Evolutionary conservation across 1,284 basidiomycete genomes (phyloP), one percentile per base, ranked within the genome.

Genomic region (Earliella scabrosa): DNA sequence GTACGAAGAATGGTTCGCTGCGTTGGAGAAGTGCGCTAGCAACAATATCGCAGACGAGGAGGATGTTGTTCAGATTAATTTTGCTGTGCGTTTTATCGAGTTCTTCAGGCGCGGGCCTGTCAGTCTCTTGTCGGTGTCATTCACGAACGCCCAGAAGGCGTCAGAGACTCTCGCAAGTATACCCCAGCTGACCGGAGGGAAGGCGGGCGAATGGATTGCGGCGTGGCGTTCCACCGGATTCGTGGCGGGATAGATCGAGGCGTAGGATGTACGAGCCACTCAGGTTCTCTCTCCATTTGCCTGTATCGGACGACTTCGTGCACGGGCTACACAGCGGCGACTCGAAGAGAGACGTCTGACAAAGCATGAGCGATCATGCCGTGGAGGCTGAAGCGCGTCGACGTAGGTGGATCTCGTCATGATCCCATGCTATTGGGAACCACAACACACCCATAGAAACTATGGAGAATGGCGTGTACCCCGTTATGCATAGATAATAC

Each of bases 1-100:
- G 1, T 64, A 61, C 34, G 39, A 13, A 1, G 48, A 52, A 1
- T 69, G 65, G 65, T 38, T 69, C 32, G 18, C 34, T 18, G 35
- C 31, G 23, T 47, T 68, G 1, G 39, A 66, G 13, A 20, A 49
- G 29, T 41, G 32, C 18, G 21, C 51, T 38, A n/a, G 11, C 35
- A 8, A 38, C 14, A 18, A 8, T 5, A n/a, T 29, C 4, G 40
- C 18, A 7, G 38, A 38, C 29, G 48, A 26, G 1, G 54, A 43
- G 8, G 54, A 49, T 35, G 38, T 32, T 1, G 41, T 50, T 31
- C 35, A 40, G 34, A 27, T 39, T 2, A 54, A 59, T 39, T 58
- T 59, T 4, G 60, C 59, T 11, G 41, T 63, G 16, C 49, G 52
- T 3, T 40, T 61, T 1, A 23, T 62, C 7, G 45, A 45, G 2